A percentile compares a stretch with the other conserved stretches of the same genome.
These are phyloP conservation scores for Magnolia changhungtana DNA, from an alignment of 164 flowering plant genomes.

Conservation along the genomic window DNA sequence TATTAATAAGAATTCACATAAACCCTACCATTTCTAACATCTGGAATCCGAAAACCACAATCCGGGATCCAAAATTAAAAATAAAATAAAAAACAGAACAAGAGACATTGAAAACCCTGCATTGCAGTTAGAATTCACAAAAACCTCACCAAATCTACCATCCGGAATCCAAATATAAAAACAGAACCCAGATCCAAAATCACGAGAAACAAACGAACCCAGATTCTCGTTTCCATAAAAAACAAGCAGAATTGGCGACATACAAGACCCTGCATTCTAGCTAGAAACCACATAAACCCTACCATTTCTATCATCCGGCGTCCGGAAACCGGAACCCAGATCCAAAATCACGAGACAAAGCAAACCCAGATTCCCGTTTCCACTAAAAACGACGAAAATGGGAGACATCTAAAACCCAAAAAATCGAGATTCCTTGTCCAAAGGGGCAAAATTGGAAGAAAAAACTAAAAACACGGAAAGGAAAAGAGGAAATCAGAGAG, in stretches of 20 bases:
- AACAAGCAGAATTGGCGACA: neutral
- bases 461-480: neutral
- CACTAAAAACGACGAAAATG: neutral
- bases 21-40: neutral
- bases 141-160: neutral
- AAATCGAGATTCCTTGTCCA: neutral
- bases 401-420: conserved; percentile 16
- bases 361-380: conserved; percentile 29
- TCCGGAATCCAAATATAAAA: neutral
- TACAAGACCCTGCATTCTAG: conserved; percentile 9
- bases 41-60: conserved; percentile 6
- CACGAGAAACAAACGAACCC: neutral
- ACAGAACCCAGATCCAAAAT: conserved; percentile 1
- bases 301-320: neutral
- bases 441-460: neutral
- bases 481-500: neutral
- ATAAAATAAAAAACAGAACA: neutral
- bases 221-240: neutral
- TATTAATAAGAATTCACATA: neutral
- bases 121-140: neutral
- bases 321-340: conserved; percentile 22
- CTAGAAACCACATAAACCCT: neutral
- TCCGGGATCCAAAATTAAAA: neutral
- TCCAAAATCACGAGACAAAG: conserved; percentile 10
- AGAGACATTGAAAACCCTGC: neutral